These are phyloP conservation scores for Eucalyptus erythrocorys DNA, from an alignment of 345 rosid genomes.

Conservation along the genomic window DNA sequence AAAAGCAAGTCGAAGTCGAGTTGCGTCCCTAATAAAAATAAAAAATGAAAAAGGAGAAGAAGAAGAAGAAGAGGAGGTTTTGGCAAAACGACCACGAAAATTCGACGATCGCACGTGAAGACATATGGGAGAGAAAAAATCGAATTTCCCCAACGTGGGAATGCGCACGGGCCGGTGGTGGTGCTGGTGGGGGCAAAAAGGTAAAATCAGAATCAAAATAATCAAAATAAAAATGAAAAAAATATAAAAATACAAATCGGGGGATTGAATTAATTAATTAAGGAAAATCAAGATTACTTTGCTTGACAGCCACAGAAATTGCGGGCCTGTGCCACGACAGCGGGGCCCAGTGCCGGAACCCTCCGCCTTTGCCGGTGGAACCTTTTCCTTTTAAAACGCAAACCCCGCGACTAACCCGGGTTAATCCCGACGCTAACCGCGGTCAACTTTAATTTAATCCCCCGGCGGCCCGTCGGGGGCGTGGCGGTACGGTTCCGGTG, in stretches of 20 bases:
- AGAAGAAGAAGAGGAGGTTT: too few species aligned
- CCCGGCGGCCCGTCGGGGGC: neutral
- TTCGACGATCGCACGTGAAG: neutral
- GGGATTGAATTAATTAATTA: neutral
- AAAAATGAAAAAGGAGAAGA: too few species aligned
- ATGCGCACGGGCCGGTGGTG: neutral
- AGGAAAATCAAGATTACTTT: neutral
- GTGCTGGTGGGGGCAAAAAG: neutral
- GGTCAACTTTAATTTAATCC: neutral
- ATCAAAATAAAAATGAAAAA: neutral
- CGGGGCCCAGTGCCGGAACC: constrained; percentile 19
- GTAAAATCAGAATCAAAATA: neutral
- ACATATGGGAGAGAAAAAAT: too few species aligned
- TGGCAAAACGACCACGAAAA: neutral
- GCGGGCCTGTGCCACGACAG: constrained; percentile 14
- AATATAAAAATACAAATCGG: fast-evolving
- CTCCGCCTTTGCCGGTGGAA: constrained; percentile 15
- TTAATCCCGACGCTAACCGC: neutral
- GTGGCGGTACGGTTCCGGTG: neutral
- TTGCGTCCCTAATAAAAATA: too few species aligned
- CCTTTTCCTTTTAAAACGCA: neutral
- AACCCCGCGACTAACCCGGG: neutral
- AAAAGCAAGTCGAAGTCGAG: too few species aligned
- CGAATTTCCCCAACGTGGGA: neutral
- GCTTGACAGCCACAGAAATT: neutral